Evolutionary conservation across 2,329 filamentous ascomycete species (phyloP).

Genomic region (Nemania diffusa): DNA sequence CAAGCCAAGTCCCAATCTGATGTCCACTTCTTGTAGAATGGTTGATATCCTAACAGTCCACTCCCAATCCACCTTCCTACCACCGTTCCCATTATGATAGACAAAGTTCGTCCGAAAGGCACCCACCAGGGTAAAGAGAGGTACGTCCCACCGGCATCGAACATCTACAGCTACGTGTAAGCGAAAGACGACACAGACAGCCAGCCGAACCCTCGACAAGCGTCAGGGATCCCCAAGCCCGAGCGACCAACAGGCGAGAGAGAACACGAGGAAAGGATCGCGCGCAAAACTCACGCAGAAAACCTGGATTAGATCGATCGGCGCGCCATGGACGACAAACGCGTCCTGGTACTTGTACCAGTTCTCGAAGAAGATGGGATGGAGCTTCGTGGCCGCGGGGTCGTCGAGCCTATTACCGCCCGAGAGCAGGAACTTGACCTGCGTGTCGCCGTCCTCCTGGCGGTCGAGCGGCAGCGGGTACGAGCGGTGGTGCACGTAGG

Average conservation of each 20-base stretch:
- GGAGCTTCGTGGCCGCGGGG: neutral
- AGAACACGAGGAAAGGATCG: too few species aligned
- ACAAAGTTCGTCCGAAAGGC: slow-evolving; percentile 46
- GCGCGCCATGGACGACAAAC: neutral
- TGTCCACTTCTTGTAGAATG: slow-evolving; percentile 50
- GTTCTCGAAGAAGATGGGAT: slow-evolving; percentile 38
- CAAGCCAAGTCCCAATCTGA: slow-evolving; percentile 51
- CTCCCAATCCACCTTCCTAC: slow-evolving; percentile 51
- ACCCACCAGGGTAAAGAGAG: slow-evolving; percentile 46
- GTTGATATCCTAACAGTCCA: slow-evolving; percentile 51
- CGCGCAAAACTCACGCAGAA: slow-evolving; percentile 28
- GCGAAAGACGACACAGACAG: neutral
- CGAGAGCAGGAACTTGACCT: slow-evolving; percentile 28
- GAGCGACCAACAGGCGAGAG: too few species aligned
- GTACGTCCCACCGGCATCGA: slow-evolving; percentile 33
- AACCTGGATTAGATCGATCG: slow-evolving; percentile 31
- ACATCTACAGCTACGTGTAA: neutral
- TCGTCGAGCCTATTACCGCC: slow-evolving; percentile 15
- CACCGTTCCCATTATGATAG: slow-evolving; percentile 42
- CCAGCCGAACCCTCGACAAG: too few species aligned
- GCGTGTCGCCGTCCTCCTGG: neutral
- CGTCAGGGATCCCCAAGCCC: too few species aligned
- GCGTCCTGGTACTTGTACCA: slow-evolving; percentile 42
- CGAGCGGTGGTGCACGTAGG: slow-evolving; percentile 21
- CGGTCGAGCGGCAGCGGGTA: slow-evolving; percentile 9